Base-by-base conservation (phyloP, 495 filamentous ascomycete genomes). In the Amniculicola lignicola region DNA sequence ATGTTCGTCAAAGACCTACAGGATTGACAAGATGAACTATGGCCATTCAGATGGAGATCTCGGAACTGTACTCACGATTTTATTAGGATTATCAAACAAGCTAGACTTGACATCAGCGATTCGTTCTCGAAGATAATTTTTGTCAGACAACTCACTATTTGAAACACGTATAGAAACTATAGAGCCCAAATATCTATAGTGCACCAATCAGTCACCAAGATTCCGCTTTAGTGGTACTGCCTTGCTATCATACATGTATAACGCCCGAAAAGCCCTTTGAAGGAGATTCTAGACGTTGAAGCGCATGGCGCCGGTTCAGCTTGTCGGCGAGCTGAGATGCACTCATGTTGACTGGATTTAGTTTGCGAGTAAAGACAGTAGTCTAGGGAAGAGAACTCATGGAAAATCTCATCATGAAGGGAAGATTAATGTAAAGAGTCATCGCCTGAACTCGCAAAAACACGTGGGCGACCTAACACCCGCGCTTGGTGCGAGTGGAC, bases 251-350 rank as follows among this genome's bases (percentile, higher is more conserved):
- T 73, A 87, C 76, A 72, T 95, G 90, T 39, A 91, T 60, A 16
- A 84, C 47, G 16, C 85, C 78, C 12, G 90, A 93, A 43, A 86
- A 39, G 41, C 79, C 80, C 56, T 82, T 74, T 3, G 85, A 86
- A 0, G 89, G 90, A 54, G 88, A 88, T 21, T 75, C 28, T 10
- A 89, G 64, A 38, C 86, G 75, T 67, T 93, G 89, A 24, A 91
- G 75, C 9, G 85, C 86, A 72, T 93, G 89, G 43, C 64, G 66
- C 15, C 27, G 48, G 37, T 25, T 39, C 56, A 64, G 16, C 50
- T 37, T 39, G 11, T 41, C 40, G 21, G 37, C 14, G 2, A 59
- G 24, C 23, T 39, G 9, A 2, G 51, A 56, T 29, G 52, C 38
- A 47, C 46, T 53, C 53, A 57, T 57, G n/a, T 37, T 44, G 53